Base-by-base conservation (phyloP, 2,329 filamentous ascomycete species). In the Curvularia lunata region DNA sequence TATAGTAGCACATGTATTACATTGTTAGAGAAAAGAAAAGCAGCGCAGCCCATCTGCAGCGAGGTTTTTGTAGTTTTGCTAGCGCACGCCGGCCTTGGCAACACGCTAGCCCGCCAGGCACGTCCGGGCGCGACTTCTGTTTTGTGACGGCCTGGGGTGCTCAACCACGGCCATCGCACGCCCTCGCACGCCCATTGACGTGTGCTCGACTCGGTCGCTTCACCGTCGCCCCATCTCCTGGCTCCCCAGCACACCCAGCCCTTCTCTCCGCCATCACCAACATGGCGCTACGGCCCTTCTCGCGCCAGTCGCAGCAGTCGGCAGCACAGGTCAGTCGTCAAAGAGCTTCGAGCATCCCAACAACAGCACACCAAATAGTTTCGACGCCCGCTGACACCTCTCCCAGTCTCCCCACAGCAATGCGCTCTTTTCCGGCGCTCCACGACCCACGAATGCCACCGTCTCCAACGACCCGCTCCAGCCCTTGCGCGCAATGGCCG, bases 1-100 rank as follows among this genome's bases (percentile, higher is more conserved):
- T 98, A 98, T 94, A 94, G 91, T 91, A 91, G 87, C 89, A 90
- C 89, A 92, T 69, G 67, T 46, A 49, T 30, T 87, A 91, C 88
- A 91, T 91, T 94, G 83, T 84, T 80, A 78, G 77, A 75, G 78
- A 78, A 76, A 77, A 82, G 83, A 77, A 78, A 75, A 73, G 67
- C 65, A 69, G 79, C 77, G 77, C 52, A 57, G 55, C 49, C 51
- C 51, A 23, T 38, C 52, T 48, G 32, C 40, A 38, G 57, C 27
- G 32, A 54, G 54, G 55, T 59, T 65, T 71, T 71, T 68, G 56
- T 66, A 64, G 25, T 23, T 51, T 42, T 47, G 16, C 62, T 63
- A 64, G 60, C 54, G 64, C 56, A 61, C 58, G 32, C 10, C 27
- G 10, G 16, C n/a, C 60, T 62, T 62, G 60, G 60, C 60, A 46